Percentiles rank a stretch among this genome's conserved stretches.
Conservation (phyloP, 768 basidiomycete genomes). For the Mycena olivaceomarginata region DNA sequence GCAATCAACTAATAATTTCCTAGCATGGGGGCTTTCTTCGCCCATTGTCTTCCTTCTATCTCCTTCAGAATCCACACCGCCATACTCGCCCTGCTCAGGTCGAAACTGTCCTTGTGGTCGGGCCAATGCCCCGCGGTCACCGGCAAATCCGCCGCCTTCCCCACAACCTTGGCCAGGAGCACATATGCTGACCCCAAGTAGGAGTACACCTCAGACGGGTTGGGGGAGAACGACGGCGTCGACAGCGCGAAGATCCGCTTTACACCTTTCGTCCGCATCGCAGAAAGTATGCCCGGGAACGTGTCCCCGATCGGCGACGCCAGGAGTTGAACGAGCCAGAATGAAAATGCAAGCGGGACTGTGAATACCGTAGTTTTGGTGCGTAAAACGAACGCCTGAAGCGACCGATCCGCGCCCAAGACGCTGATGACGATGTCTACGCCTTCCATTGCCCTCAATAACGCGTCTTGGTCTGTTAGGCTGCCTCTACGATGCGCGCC, state of each 20-base stretch:
- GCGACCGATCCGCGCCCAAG: constrained; percentile 17
- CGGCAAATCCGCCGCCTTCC: constrained; percentile 10
- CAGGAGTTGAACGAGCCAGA: neutral
- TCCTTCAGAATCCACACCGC: constrained; percentile 29
- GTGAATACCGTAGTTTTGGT: neutral
- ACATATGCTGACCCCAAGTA: neutral
- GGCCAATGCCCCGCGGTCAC: constrained; percentile 15
- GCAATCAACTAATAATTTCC: constrained; percentile 21
- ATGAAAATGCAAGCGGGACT: neutral
- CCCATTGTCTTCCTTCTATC: constrained; percentile 31
- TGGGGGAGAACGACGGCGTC: constrained; percentile 31
- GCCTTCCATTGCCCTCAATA: constrained; percentile 27
- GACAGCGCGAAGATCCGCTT: constrained; percentile 37
- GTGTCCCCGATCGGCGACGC: constrained; percentile 26
- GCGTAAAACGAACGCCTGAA: constrained; percentile 20
- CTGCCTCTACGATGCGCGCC: constrained; percentile 16
- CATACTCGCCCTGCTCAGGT: constrained; percentile 28
- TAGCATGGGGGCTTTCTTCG: constrained; percentile 12
- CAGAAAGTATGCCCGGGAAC: constrained; percentile 23
- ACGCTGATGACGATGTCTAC: constrained; percentile 29
- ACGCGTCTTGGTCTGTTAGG: constrained; percentile 15
- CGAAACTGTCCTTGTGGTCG: constrained; percentile 1
- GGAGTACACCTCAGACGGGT: constrained; percentile 17
- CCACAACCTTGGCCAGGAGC: neutral
- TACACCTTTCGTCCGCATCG: constrained; percentile 30